Evolutionary conservation across 768 basidiomycete genomes (phyloP).

Genomic region (Stropharia rugosoannulata): DNA sequence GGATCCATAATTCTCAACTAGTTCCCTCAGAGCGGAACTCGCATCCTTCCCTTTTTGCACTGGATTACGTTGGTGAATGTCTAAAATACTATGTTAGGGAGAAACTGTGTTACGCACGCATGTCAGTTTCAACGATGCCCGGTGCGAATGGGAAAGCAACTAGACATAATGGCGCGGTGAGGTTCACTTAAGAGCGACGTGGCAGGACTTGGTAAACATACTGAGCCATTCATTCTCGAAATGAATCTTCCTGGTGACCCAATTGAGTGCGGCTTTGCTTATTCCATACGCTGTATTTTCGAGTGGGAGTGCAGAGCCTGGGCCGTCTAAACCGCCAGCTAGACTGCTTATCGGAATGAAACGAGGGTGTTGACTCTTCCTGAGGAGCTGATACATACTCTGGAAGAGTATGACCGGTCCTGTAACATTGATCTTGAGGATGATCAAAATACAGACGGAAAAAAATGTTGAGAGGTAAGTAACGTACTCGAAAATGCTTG

Average conservation of each 20-base stretch:
- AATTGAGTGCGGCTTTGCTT: not conserved
- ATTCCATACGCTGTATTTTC: not conserved
- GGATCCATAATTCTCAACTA: not conserved
- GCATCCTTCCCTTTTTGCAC: not conserved
- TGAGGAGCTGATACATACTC: not conserved
- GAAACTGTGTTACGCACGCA: not conserved
- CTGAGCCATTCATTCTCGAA: slow-evolving; percentile 2
- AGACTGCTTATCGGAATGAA: not conserved
- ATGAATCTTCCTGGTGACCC: not conserved
- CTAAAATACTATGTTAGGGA: not conserved
- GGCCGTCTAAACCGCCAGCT: not conserved
- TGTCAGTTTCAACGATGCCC: not conserved
- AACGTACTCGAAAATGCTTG: not conserved
- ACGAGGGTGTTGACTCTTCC: not conserved
- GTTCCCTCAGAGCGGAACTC: not conserved
- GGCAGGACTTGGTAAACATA: not conserved
- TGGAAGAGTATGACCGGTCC: not conserved
- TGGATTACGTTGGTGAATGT: not conserved
- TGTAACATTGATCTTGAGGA: not conserved
- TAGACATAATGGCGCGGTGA: not conserved
- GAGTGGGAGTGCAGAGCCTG: not conserved
- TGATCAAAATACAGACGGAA: not conserved
- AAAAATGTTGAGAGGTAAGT: too few relatives aligned
- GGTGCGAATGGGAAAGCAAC: not conserved
- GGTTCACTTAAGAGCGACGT: too few relatives aligned